Conservation (phyloP, 345 rosid genomes). For the Populus simonii region DNA sequence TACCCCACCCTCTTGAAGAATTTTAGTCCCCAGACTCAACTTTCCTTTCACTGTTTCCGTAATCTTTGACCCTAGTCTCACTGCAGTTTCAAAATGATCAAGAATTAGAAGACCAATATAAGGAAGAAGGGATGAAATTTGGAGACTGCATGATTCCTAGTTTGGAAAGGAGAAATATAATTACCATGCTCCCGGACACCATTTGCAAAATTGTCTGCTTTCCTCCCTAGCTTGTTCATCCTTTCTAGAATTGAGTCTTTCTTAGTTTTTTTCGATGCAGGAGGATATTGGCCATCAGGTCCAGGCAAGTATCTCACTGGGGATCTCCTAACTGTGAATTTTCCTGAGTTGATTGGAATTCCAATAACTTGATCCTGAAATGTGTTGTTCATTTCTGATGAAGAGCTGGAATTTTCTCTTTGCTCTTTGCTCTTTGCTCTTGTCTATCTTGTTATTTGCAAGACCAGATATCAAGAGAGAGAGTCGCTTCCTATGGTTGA, state of each 20-base stretch:
- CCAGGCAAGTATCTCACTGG: too few relatives aligned
- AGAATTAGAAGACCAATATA: neutral
- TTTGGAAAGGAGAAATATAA: too few relatives aligned
- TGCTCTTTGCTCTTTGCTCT: too few relatives aligned
- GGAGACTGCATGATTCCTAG: neutral
- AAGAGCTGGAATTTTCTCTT: neutral
- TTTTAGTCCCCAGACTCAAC: conserved; percentile 41
- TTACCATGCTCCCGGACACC: conserved; percentile 56
- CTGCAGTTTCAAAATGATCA: conserved; percentile 19
- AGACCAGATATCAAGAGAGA: too few relatives aligned
- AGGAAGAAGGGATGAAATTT: too few relatives aligned
- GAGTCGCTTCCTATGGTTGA: too few relatives aligned
- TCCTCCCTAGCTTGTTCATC: conserved; percentile 48
- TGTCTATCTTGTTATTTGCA: too few relatives aligned
- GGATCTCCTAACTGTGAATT: conserved; percentile 23
- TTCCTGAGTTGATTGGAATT: conserved; percentile 17
- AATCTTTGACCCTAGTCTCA: conserved; percentile 39
- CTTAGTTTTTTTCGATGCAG: neutral
- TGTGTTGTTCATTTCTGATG: conserved; percentile 27
- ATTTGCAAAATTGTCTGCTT: conserved; percentile 40
- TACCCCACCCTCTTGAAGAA: conserved; percentile 44
- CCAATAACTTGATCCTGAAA: conserved; percentile 26
- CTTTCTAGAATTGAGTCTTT: conserved; percentile 30
- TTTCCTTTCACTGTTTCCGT: conserved; percentile 47
- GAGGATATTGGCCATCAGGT: too few relatives aligned